A percentile compares a stretch with the other conserved stretches of the same genome.
Conservation (phyloP, 148 eudicot genomes). For the Euryodendron excelsum region DNA sequence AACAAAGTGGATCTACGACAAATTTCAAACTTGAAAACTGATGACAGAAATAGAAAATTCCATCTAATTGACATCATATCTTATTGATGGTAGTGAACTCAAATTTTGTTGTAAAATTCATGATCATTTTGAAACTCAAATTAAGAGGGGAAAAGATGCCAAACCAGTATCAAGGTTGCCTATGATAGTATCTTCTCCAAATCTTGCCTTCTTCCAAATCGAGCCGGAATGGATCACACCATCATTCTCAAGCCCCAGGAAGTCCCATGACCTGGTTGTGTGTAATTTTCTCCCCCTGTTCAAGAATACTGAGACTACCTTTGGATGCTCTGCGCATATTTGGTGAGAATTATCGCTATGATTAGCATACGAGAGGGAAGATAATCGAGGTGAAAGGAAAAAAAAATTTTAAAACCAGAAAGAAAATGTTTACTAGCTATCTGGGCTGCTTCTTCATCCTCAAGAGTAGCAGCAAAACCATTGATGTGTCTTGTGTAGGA, state of each 20-base stretch:
- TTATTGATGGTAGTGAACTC: neutral
- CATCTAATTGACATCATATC: neutral
- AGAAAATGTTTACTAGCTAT: constrained; percentile 53
- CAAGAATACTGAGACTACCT: constrained; percentile 68
- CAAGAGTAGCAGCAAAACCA: constrained; percentile 85
- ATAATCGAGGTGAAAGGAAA: neutral
- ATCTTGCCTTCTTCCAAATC: constrained; percentile 69
- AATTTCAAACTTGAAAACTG: neutral
- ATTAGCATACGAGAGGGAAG: neutral
- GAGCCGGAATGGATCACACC: constrained; percentile 45
- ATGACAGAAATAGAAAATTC: neutral
- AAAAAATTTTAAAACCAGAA: neutral
- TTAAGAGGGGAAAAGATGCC: constrained; percentile 9
- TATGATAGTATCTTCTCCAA: constrained; percentile 79
- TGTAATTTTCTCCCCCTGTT: constrained; percentile 69
- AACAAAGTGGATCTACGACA: neutral
- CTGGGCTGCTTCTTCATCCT: constrained; percentile 53
- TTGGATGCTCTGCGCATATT: constrained; percentile 70
- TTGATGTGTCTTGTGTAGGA: constrained; percentile 87
- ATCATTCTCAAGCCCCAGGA: constrained; percentile 61
- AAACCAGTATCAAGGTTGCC: constrained; percentile 90
- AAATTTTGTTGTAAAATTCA: neutral
- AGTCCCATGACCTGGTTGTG: constrained; percentile 89
- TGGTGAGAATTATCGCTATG: neutral
- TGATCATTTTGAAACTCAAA: neutral